phyloP scores from a whole-genome alignment of 257 asterid species.

The Salvia rosmarinus region DNA sequence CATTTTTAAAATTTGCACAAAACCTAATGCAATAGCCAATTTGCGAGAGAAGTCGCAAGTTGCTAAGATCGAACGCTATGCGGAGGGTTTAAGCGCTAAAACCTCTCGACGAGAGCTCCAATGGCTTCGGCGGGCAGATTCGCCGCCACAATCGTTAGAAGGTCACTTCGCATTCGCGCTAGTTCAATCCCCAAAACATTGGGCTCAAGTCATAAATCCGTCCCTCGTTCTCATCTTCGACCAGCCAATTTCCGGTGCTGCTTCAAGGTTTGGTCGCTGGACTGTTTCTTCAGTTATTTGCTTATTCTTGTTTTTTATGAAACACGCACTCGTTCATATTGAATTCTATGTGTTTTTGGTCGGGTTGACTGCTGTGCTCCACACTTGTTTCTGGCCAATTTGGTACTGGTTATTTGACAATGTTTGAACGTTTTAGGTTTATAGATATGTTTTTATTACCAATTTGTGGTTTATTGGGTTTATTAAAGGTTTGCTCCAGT shows the following conservation, averaged over 20 bases:
- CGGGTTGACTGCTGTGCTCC: constrained; percentile 15
- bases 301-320: not conserved
- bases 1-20: no score
- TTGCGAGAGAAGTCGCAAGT: not conserved
- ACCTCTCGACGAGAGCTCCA: constrained; percentile 32
- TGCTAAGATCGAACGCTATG: not conserved
- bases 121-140: constrained; percentile 58
- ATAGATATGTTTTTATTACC: not conserved
- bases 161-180: constrained; percentile 42
- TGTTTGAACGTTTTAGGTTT: not conserved
- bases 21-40: no score
- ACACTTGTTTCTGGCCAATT: not conserved
- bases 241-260: constrained; percentile 29
- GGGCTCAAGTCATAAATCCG: constrained; percentile 36
- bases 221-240: constrained; percentile 40
- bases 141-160: constrained; percentile 40
- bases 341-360: constrained; percentile 10
- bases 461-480: not conserved
- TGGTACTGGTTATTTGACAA: not conserved
- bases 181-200: constrained; percentile 33
- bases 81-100: constrained; percentile 31
- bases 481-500: constrained; percentile 46
- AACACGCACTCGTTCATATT: not conserved
- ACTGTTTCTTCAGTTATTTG: not conserved
- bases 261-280: constrained; percentile 42